Conservation (phyloP, 139 green algal species). For the Medakamo hakoo region DNA sequence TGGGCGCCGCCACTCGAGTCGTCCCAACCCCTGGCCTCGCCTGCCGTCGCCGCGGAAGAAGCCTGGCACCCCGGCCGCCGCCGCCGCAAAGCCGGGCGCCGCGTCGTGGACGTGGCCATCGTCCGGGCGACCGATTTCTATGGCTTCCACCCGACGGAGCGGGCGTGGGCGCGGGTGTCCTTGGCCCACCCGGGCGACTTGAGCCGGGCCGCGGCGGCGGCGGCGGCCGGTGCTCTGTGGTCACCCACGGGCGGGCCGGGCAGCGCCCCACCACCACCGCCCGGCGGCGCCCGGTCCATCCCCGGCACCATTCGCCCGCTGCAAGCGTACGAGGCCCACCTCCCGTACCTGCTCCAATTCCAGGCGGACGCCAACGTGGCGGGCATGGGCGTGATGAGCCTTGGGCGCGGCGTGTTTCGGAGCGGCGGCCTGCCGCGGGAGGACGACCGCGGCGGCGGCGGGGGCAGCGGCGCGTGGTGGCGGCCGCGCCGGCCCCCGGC, state of each 20-base stretch:
- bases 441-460: slow-evolving; percentile 9
- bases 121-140: slow-evolving; percentile 71
- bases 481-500: not conserved
- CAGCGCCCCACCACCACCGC: not conserved
- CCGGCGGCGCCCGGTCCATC: not conserved
- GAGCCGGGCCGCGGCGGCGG: slow-evolving; percentile 19
- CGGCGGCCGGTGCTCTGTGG: too few species aligned
- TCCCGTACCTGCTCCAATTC: slow-evolving; percentile 88
- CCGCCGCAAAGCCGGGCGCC: slow-evolving; percentile 9
- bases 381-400: slow-evolving; percentile 62
- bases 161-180: slow-evolving; percentile 73
- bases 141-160: slow-evolving; percentile 66
- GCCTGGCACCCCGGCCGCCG: too few species aligned
- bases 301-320: slow-evolving; percentile 6
- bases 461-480: slow-evolving; percentile 9
- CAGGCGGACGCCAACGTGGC: slow-evolving; percentile 89
- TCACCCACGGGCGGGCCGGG: slow-evolving; percentile 33
- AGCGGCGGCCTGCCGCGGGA: slow-evolving; percentile 5
- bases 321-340: slow-evolving; percentile 78
- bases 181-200: slow-evolving; percentile 64
- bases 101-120: slow-evolving; percentile 48
- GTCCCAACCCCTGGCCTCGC: too few species aligned
- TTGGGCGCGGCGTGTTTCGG: slow-evolving; percentile 27
- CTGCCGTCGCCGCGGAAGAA: too few species aligned
- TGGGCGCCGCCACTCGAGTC: too few species aligned